A percentile compares a stretch with the other conserved stretches of the same genome.
Evolutionary conservation across 208 protist species (phyloP).

Genomic region (Trypanosoma mega): DNA sequence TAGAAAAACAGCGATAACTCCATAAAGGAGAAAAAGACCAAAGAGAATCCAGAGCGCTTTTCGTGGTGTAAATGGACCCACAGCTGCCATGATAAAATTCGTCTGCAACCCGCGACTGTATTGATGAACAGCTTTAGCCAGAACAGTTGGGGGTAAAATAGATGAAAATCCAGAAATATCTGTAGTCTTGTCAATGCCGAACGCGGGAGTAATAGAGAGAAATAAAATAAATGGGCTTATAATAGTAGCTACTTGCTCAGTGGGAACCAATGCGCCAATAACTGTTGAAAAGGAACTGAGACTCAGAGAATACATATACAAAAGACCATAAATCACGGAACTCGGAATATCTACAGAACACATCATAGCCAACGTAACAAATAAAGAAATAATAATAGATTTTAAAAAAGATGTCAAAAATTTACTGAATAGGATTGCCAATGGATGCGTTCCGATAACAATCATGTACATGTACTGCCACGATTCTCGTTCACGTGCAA

Average conservation of each 20-base stretch:
- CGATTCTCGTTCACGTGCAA: constrained; percentile 29
- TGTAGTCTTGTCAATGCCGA: constrained; percentile 1
- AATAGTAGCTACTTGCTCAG: constrained; percentile 15
- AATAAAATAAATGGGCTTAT: constrained; percentile 26
- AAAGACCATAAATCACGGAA: constrained; percentile 27
- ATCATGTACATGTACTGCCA: constrained; percentile 29
- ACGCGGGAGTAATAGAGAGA: constrained; percentile 19
- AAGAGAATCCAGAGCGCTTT: constrained; percentile 18
- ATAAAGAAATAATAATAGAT: constrained; percentile 12
- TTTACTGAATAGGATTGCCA: constrained; percentile 24
- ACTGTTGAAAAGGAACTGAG: constrained; percentile 29
- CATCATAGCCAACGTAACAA: constrained; percentile 22
- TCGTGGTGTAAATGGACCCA: neutral
- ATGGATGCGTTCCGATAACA: constrained; percentile 26
- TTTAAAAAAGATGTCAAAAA: constrained; percentile 25
- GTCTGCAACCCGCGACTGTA: neutral
- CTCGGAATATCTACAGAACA: constrained; percentile 17
- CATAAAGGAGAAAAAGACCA: constrained; percentile 14
- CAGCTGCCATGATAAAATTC: neutral
- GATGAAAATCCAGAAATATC: constrained; percentile 3
- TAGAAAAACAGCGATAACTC: constrained; percentile 13
- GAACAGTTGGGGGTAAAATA: constrained; percentile 15
- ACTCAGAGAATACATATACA: constrained; percentile 32
- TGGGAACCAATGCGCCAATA: constrained; percentile 28
- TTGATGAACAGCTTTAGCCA: constrained; percentile 13